Percentiles rank a stretch among this genome's conserved stretches.
phyloP scores from a whole-genome alignment of 257 asterid species.

The Forsythia viridissima region DNA sequence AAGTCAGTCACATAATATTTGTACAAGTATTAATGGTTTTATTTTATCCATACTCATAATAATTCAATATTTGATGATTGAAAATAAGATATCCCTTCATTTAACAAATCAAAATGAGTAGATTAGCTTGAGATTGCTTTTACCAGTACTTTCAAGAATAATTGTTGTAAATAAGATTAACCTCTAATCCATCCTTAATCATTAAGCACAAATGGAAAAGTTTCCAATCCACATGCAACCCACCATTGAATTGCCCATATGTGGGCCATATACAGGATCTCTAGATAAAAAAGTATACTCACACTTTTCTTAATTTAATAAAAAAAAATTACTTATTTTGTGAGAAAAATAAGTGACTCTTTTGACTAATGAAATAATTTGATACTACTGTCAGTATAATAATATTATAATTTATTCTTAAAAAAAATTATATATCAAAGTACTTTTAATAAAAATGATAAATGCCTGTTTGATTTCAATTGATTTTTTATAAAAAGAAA shows the following conservation, averaged over 20 bases:
- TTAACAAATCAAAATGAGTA: not conserved
- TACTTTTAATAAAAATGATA: no score
- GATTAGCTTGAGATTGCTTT: slow-evolving; percentile 4
- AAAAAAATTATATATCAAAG: no score
- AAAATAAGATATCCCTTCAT: not conserved
- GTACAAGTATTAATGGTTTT: not conserved
- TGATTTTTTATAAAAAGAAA: no score
- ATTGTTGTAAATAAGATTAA: slow-evolving; percentile 25
- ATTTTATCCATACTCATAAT: not conserved
- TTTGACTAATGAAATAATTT: no score
- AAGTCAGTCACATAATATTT: not conserved
- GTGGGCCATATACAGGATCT: slow-evolving; percentile 19
- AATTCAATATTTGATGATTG: not conserved
- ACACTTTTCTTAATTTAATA: not conserved
- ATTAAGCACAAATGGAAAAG: slow-evolving; percentile 28
- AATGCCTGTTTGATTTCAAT: no score
- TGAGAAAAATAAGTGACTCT: not conserved
- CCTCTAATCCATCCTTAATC: slow-evolving; percentile 45
- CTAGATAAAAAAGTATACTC: not conserved
- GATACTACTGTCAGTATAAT: no score
- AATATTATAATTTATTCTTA: no score
- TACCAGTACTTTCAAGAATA: slow-evolving; percentile 10
- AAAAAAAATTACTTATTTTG: not conserved
- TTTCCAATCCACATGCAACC: slow-evolving; percentile 45
- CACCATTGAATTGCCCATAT: slow-evolving; percentile 16